These are phyloP conservation scores for Eucalyptus marginata DNA, from an alignment of 345 rosid species.

Conservation along the genomic window DNA sequence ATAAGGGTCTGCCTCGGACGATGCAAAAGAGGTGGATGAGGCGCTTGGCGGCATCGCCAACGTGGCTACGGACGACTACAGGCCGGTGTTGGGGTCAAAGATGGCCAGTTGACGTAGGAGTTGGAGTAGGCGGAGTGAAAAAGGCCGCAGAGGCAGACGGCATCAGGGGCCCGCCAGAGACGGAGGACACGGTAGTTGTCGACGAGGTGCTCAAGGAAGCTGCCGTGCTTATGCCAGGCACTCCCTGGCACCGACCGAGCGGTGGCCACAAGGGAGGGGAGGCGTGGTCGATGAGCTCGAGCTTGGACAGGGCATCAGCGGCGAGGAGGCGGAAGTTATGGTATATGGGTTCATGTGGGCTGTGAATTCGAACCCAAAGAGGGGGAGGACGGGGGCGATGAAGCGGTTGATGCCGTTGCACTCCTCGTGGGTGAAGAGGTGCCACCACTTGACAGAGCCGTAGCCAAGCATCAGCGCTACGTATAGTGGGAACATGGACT, in stretches of 20 bases:
- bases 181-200: constrained; percentile 69
- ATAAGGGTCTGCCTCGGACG: constrained; percentile 62
- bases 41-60: constrained; percentile 69
- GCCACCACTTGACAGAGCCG: too few species aligned
- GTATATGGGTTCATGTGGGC: too few species aligned
- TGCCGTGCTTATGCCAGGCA: constrained; percentile 99
- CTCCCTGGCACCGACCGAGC: constrained; percentile 94
- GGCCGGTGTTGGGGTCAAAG: constrained; percentile 71
- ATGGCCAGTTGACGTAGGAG: constrained; percentile 82
- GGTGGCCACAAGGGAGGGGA: constrained; percentile 61
- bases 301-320: constrained; percentile 1
- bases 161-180: constrained; percentile 69
- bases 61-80: constrained; percentile 60
- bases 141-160: constrained; percentile 81
- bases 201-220: constrained; percentile 73
- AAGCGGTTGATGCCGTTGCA: too few species aligned
- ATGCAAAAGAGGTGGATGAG: constrained; percentile 76
- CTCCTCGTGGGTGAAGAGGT: too few species aligned
- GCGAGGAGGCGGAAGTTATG: too few species aligned
- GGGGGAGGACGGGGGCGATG: too few species aligned
- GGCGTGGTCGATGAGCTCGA: constrained; percentile 42
- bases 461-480: too few species aligned
- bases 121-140: constrained; percentile 95
- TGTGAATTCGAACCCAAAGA: too few species aligned
- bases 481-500: too few species aligned